A percentile compares a stretch with the other conserved stretches of the same genome.
Conservation (phyloP, 768 basidiomycete species). For the Boletus reticuloceps region DNA sequence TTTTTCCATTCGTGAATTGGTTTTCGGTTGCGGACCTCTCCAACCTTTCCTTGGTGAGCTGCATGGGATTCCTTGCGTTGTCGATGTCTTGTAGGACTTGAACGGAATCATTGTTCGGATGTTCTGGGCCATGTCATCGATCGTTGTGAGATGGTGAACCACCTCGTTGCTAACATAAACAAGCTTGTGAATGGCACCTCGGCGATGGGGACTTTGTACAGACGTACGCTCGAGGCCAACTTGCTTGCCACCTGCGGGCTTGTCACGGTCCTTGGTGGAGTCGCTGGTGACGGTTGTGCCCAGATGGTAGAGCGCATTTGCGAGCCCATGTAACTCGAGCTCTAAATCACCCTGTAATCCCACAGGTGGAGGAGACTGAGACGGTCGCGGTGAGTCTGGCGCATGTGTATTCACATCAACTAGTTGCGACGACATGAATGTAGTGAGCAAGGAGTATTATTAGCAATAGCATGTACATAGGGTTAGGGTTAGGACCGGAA, state of each 20-base stretch:
- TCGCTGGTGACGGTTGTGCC: slow-evolving; percentile 84
- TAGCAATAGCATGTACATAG: background rate
- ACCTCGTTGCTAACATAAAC: slow-evolving; percentile 62
- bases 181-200: background rate
- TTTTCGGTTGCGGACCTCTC: slow-evolving; percentile 87
- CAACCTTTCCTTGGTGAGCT: slow-evolving; percentile 73
- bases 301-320: slow-evolving; percentile 74
- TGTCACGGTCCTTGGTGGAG: slow-evolving; percentile 76
- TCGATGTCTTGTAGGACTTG: slow-evolving; percentile 80
- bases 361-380: slow-evolving; percentile 67
- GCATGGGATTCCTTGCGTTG: slow-evolving; percentile 77
- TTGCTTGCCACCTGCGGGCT: slow-evolving; percentile 66
- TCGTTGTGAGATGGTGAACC: slow-evolving; percentile 57
- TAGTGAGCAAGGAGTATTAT: background rate
- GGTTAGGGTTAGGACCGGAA: slow-evolving; percentile 39
- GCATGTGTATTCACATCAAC: slow-evolving; percentile 10
- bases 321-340: slow-evolving; percentile 71
- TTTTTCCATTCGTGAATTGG: slow-evolving; percentile 90
- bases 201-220: too few species aligned
- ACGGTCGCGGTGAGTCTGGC: slow-evolving; percentile 60
- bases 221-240: slow-evolving; percentile 75
- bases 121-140: slow-evolving; percentile 68
- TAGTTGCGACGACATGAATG: slow-evolving; percentile 13
- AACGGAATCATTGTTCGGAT: slow-evolving; percentile 66
- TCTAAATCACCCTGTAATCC: slow-evolving; percentile 75